Conservation (phyloP, 2,329 filamentous ascomycete genomes). For the Fusarium bactridioides region DNA sequence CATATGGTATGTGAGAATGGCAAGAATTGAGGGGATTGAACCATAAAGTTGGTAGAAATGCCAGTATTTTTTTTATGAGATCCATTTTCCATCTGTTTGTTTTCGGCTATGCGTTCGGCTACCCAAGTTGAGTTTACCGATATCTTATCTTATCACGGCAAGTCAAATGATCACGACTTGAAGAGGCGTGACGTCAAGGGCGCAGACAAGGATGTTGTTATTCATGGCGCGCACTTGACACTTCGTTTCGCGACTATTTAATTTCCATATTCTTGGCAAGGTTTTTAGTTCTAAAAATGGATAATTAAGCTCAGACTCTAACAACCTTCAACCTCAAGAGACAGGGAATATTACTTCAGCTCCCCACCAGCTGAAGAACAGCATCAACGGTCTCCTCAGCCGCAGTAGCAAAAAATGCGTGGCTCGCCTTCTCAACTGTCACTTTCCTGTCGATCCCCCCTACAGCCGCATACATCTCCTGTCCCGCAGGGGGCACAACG, state of each 20-base stretch:
- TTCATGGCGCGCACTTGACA: neutral
- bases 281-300: fast-evolving
- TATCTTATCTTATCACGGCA: too few species aligned
- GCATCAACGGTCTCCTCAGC: neutral
- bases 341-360: neutral
- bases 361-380: neutral
- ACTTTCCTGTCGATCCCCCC: neutral
- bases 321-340: fast-evolving
- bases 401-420: constrained; percentile 1
- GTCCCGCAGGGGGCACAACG: neutral
- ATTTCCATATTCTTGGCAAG: fast-evolving
- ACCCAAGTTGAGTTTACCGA: too few species aligned
- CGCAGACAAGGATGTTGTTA: neutral
- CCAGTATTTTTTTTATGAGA: too few species aligned
- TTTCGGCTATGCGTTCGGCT: too few species aligned
- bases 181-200: too few species aligned
- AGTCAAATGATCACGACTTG: fast-evolving
- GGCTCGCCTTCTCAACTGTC: neutral
- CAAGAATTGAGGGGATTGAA: too few species aligned
- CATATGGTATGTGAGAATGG: too few species aligned
- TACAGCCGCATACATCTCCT: neutral
- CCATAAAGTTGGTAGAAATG: too few species aligned
- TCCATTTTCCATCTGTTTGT: too few species aligned
- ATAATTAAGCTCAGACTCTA: neutral
- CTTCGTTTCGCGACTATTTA: fast-evolving